Percentiles rank a stretch among this genome's conserved stretches.
Evolutionary conservation across 106 monocot species (phyloP).

Genomic region (Hemerocallis citrina): DNA sequence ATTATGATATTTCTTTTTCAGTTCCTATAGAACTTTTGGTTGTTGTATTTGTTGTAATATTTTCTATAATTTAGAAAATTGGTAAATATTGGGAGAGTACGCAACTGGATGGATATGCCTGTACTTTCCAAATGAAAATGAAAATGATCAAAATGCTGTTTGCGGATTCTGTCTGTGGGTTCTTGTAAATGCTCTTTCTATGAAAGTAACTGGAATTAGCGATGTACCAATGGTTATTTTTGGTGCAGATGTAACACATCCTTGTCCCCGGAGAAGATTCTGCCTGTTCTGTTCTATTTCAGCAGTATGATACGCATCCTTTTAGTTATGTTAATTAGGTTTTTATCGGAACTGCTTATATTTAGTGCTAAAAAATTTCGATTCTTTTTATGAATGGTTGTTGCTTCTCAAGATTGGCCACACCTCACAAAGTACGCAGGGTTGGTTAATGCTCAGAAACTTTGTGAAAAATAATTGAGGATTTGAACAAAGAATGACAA

Average conservation of each 20-base stretch:
- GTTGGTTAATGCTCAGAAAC: conserved; percentile 26
- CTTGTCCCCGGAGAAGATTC: conserved; percentile 51
- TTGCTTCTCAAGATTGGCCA: conserved; percentile 59
- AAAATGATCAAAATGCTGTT: conserved; percentile 37
- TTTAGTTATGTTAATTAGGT: background rate
- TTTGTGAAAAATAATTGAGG: conserved; percentile 34
- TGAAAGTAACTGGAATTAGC: conserved; percentile 30
- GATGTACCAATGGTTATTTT: conserved; percentile 54
- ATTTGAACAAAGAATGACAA: conserved; percentile 30
- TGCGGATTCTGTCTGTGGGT: conserved; percentile 38
- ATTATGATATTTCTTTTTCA: too few species aligned
- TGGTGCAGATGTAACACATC: conserved; percentile 80
- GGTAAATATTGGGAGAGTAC: conserved; percentile 53
- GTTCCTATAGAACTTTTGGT: too few species aligned
- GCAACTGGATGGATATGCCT: conserved; percentile 55
- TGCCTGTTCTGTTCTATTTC: conserved; percentile 58
- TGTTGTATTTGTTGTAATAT: background rate
- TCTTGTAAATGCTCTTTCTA: conserved; percentile 31
- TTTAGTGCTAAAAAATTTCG: conserved; percentile 1
- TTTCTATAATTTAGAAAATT: conserved; percentile 36
- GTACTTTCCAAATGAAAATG: conserved; percentile 43
- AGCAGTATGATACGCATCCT: conserved; percentile 28
- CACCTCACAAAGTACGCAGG: conserved; percentile 55
- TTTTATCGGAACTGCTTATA: background rate
- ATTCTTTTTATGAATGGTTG: conserved; percentile 13